Evolutionary conservation across 2,329 filamentous ascomycete genomes (phyloP).

Genomic region (Penicillium sp.): DNA sequence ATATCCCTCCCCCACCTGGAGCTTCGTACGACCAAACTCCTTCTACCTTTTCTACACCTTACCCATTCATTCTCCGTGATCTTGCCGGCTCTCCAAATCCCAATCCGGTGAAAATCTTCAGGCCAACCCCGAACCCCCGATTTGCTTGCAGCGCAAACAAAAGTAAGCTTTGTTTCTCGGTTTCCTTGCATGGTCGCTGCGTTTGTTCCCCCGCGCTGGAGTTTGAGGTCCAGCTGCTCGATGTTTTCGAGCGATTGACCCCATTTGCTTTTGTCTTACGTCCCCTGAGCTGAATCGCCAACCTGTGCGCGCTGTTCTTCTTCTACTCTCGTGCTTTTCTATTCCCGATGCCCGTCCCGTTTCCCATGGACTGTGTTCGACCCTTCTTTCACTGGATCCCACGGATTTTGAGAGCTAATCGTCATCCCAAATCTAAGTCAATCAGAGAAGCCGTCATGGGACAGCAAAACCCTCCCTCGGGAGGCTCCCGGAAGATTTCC

Average conservation of each 20-base stretch:
- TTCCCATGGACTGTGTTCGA: constrained; percentile 9
- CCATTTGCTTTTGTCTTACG: background rate
- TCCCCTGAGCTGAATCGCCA: background rate
- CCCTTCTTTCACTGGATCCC: constrained; percentile 5
- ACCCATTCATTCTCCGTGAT: background rate
- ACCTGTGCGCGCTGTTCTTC: background rate
- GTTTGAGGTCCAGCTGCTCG: background rate
- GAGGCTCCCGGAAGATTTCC: constrained; percentile 83
- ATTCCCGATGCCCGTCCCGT: background rate
- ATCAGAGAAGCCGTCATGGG: constrained; percentile 35
- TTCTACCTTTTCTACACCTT: background rate
- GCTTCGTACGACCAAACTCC: constrained; percentile 2
- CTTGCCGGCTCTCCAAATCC: background rate
- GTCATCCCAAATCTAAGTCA: constrained; percentile 1
- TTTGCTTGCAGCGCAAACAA: constrained; percentile 13
- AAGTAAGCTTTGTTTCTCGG: constrained; percentile 17
- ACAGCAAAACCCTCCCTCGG: constrained; percentile 48
- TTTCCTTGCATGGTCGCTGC: background rate
- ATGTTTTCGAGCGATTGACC: background rate
- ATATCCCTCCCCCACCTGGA: background rate
- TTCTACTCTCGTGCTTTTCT: background rate
- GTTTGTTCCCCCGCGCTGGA: background rate
- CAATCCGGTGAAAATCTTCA: background rate
- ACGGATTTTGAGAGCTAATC: constrained; percentile 13
- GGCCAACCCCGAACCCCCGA: background rate